phyloP scores from a whole-genome alignment of 495 filamentous ascomycete species.

The Hypoxylon intermedium region DNA sequence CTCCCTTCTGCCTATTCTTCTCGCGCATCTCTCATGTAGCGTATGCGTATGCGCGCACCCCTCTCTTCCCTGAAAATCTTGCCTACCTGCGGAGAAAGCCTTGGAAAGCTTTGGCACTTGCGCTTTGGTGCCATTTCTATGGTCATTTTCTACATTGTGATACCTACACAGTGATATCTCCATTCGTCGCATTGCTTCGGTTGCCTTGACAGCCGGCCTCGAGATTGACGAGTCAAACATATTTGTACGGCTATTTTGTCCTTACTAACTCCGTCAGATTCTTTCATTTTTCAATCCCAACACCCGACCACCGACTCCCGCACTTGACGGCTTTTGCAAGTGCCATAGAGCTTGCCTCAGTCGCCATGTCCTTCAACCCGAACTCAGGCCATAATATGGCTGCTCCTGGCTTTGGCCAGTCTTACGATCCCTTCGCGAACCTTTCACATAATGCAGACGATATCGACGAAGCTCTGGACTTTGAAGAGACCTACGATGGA shows the following conservation, averaged over 20 bases:
- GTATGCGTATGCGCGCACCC: slow-evolving; percentile 1
- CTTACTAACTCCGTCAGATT: not conserved
- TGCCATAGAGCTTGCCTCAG: slow-evolving; percentile 3
- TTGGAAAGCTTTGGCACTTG: not conserved
- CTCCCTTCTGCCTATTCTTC: not conserved
- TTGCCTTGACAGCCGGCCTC: no score
- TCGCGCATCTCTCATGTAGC: not conserved
- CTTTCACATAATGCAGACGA: slow-evolving; percentile 71
- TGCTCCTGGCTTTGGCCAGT: slow-evolving; percentile 78
- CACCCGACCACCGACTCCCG: not conserved
- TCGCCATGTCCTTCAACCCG: slow-evolving; percentile 85
- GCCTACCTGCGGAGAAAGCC: not conserved
- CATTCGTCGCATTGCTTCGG: not conserved
- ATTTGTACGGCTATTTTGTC: no score
- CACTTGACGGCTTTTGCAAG: not conserved
- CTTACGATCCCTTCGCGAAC: slow-evolving; percentile 87
- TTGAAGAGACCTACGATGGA: slow-evolving; percentile 98
- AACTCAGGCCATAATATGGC: slow-evolving; percentile 66
- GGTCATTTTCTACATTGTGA: no score
- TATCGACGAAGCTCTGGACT: slow-evolving; percentile 84
- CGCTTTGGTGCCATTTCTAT: not conserved
- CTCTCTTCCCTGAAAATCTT: not conserved
- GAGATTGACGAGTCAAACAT: no score
- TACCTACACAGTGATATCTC: not conserved
- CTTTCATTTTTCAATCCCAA: slow-evolving; percentile 12